Evolutionary conservation across 1,139 yeast genomes (phyloP), one percentile per base, ranked within the genome.

Genomic region (Debaryomyces psychrophilus): DNA sequence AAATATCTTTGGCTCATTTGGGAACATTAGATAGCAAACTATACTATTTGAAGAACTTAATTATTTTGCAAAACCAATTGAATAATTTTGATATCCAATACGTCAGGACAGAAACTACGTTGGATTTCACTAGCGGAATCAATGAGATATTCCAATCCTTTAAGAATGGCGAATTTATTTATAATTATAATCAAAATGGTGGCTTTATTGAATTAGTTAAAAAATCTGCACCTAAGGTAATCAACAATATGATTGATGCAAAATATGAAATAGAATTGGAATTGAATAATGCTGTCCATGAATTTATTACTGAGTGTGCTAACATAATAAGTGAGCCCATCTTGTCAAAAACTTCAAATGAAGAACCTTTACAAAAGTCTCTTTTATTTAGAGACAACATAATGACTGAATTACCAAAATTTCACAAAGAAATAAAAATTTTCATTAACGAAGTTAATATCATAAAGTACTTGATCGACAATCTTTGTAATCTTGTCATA

Each of bases 181-280:
- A 65, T 43, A 64, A 65, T 44, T 39, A 57, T n/a, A 67, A 66
- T 17, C 48, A 56, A n/a, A 52, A 64, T 25, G 70, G 73, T 6
- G 81, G 83, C 1, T 73, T 83, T 42, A 67, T 84, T 44, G 83
- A 79, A 51, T 63, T 85, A 43, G 87, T 89, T 4, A 73, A 79
- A 50, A 88, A 83, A 31, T 76, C 90, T 1, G 88, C 85, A 2
- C 97, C 97, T 0, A 83, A 81, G 52, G 89, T 90, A n/a, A 86
- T 88, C 9, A 85, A 83, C 57, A 86, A 88, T 61, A 87, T 86
- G 89, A 79, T 85, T 42, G 97, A 92, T 65, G 95, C 96, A 18
- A 82, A 89, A 54, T 75, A 67, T 41, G 97, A 90, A 62, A 72
- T 90, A 31, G 88, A 87, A 54, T 73, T 82, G 15, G 92, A 87